These are phyloP conservation scores for Cladosporium sphaerospermum DNA, from an alignment of 2,329 filamentous ascomycete species.

Conservation along the genomic window DNA sequence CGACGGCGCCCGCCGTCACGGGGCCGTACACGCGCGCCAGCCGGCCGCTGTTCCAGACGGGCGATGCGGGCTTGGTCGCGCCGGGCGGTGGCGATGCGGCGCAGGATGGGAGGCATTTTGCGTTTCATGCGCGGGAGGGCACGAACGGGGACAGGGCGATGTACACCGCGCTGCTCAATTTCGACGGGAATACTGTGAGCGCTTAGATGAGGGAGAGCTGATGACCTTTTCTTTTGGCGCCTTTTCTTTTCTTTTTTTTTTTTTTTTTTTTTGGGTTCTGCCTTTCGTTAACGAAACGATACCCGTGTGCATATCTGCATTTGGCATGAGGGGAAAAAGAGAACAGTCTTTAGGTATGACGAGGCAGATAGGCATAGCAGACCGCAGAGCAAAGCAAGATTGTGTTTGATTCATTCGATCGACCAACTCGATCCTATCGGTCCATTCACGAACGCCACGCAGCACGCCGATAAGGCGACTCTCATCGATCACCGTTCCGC, in stretches of 20 bases:
- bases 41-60: slow-evolving; percentile 22
- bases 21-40: slow-evolving; percentile 21
- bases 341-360: background rate
- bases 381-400: too few relatives aligned
- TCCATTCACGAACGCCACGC: too few relatives aligned
- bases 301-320: background rate
- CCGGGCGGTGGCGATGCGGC: slow-evolving; percentile 29
- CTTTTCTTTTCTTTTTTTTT: background rate
- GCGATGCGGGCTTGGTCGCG: slow-evolving; percentile 22
- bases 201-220: background rate
- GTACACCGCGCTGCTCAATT: slow-evolving; percentile 18
- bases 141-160: slow-evolving; percentile 17
- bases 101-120: slow-evolving; percentile 24
- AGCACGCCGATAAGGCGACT: too few relatives aligned
- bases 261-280: background rate
- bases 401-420: too few relatives aligned
- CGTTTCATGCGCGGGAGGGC: slow-evolving; percentile 28
- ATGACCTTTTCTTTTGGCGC: too few relatives aligned
- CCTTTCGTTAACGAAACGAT: background rate
- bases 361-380: too few relatives aligned
- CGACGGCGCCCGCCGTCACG: slow-evolving; percentile 18
- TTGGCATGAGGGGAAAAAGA: background rate
- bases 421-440: too few relatives aligned
- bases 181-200: slow-evolving; percentile 16
- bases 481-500: too few relatives aligned